Evolutionary conservation across 1,139 yeast genomes (phyloP), one percentile per base, ranked within the genome.

Genomic region (Nematodospora anomalae): DNA sequence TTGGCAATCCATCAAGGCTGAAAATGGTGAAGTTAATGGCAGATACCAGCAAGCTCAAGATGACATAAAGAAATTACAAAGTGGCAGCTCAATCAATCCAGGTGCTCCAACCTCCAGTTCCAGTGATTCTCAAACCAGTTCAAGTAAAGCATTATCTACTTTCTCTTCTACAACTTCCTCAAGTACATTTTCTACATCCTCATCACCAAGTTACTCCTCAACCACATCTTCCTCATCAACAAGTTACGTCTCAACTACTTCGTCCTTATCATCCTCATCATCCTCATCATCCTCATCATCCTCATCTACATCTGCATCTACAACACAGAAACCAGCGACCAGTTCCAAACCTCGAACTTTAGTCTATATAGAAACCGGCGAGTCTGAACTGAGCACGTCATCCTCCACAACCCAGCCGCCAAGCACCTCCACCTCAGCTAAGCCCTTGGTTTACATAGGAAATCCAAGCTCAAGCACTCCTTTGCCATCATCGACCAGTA

Each of bases 1-100:
- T 25, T 83, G 87, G 87, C 57, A 71, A 31, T 81, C 90, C 3
- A 85, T 88, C 44, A 56, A 70, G 25, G 80, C 94, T 21, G 62
- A 66, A 23, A 76, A 70, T 50, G 95, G 95, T 40, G 55, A 62
- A 37, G 71, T 86, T 30, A 71, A 79, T 50, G 92, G 88, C 11
- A 76, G 89, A 59, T 54, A 59, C 31, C 57, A 58, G 1, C 60
- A 71, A 41, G 86, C 79, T 8, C 59, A 64, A 31, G 53, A 58
- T 8, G 83, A 81, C 33, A 79, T 78, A 48, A 62, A 57, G 14
- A 50, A 56, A 16, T 63, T 79, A 38, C 46, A 41, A 29, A 45
- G 44, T 26, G 66, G 63, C 10, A 51, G 44, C 2, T 26, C 43
- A 8, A 47, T 49, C 30, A 46, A 36, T 6, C 23, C 38, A 4